Base-by-base conservation (phyloP, 768 basidiomycete species). In the Hemileccinum rubropunctum region DNA sequence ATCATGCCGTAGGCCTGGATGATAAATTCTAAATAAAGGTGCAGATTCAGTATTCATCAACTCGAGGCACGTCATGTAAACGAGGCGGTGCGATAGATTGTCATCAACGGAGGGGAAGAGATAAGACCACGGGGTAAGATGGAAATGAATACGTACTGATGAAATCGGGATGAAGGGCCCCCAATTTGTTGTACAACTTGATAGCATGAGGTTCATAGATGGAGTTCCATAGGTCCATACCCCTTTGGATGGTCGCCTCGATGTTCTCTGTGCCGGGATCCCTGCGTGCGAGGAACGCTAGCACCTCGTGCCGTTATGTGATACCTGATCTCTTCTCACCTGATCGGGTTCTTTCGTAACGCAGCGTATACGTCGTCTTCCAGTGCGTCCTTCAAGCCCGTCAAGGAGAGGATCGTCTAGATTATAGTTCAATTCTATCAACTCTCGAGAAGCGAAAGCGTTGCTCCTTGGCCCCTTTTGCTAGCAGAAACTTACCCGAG, bases 111-210 rank as follows among this genome's bases (percentile, higher is more conserved):
- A 44, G 50, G 27, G 27, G 44, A 41, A 40, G 37, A 64, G 65
- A 70, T 68, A 68, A 68, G 63, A 45, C 62, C 64, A 70, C 62
- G 66, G 65, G 66, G 67, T 60, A 60, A 50, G 61, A 51, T 49
- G 49, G 53, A 52, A 62, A 59, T 57, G 57, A 59, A 52, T 62
- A 82, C 89, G 74, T 70, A 92, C 90, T 76, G 69, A 93, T 91
- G 74, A 95, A 90, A 76, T 95, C 93, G 53, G 93, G 93, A 70
- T 95, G 93, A 74, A 91, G 90, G 48, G 81, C 78, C 65, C 78
- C 84, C 56, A 95, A 78, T 74, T 93, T 95, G 73, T 83, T 74
- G 71, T 91, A 81, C 64, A 95, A 82, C 73, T 95, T 95, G 74
- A 82, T 83, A 64, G 84, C 86, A 74, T 92, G 88, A 66, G 92